These are phyloP conservation scores for Chrysoporthe deuterocubensis DNA, from an alignment of 2,329 filamentous ascomycete genomes.

Conservation along the genomic window DNA sequence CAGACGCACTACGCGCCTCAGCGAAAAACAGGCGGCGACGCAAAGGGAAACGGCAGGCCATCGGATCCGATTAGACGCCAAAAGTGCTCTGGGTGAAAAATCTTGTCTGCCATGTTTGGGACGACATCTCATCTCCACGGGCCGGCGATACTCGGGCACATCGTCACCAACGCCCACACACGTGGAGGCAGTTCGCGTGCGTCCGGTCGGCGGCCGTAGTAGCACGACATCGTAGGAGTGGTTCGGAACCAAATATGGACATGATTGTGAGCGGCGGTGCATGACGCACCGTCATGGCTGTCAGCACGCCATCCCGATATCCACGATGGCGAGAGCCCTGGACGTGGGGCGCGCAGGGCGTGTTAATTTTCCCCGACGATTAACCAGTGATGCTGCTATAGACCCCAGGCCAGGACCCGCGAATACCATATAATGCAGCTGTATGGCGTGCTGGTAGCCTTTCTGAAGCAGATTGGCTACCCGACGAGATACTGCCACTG, in stretches of 20 bases:
- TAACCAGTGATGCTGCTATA: not conserved
- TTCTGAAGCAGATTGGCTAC: not conserved
- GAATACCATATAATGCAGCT: slow-evolving; percentile 15
- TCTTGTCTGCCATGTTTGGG: not conserved
- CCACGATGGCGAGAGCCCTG: not conserved
- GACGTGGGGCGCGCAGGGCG: slow-evolving; percentile 11
- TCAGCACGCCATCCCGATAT: slow-evolving; percentile 19
- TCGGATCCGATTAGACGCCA: not conserved
- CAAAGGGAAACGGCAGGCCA: not conserved
- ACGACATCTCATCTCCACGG: not conserved
- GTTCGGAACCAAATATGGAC: not conserved
- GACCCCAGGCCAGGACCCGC: not conserved
- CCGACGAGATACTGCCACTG: not conserved
- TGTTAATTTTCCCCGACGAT: not conserved
- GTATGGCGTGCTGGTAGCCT: slow-evolving; percentile 12
- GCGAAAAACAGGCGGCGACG: too few species aligned
- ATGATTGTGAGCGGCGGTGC: not conserved
- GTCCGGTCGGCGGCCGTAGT: not conserved
- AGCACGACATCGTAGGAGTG: not conserved
- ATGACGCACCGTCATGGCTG: slow-evolving; percentile 13
- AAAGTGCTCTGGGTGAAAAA: not conserved
- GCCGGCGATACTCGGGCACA: not conserved
- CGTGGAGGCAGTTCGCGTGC: not conserved
- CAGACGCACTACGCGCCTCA: not conserved
- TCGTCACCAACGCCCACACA: not conserved